Evolutionary conservation across 164 flowering plant species (phyloP).

Genomic region (Annona cherimola): DNA sequence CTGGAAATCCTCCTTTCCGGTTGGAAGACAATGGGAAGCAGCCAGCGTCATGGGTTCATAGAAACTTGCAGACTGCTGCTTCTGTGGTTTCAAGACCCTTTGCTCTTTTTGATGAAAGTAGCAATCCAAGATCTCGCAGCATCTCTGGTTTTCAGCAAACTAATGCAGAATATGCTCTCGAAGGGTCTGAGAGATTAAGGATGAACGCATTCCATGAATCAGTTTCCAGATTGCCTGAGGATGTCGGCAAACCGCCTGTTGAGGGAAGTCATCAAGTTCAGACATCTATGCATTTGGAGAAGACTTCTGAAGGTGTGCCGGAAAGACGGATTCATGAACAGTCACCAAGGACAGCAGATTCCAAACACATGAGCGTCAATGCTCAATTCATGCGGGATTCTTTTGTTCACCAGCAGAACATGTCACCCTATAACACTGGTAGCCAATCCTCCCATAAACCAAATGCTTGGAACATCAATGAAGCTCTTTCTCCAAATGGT

Average conservation of each 20-base stretch:
- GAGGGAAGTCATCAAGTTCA: slow-evolving; percentile 34
- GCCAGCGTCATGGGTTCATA: slow-evolving; percentile 37
- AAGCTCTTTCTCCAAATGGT: slow-evolving; percentile 17
- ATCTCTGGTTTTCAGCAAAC: slow-evolving; percentile 37
- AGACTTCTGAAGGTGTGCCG: slow-evolving; percentile 30
- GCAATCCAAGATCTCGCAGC: slow-evolving; percentile 20
- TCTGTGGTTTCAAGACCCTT: slow-evolving; percentile 41
- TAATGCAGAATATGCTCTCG: slow-evolving; percentile 3
- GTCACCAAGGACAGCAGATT: slow-evolving; percentile 23
- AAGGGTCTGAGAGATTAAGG: slow-evolving; percentile 2
- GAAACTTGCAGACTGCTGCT: slow-evolving; percentile 35
- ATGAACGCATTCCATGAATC: background rate
- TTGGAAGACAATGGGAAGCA: slow-evolving; percentile 34
- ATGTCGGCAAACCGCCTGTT: slow-evolving; percentile 16
- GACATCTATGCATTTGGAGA: slow-evolving; percentile 28
- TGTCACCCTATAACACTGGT: slow-evolving; percentile 18
- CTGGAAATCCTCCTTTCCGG: slow-evolving; percentile 38
- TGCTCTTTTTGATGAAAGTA: slow-evolving; percentile 22
- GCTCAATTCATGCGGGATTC: slow-evolving; percentile 19
- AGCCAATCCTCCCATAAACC: slow-evolving; percentile 16
- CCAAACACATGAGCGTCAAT: slow-evolving; percentile 14
- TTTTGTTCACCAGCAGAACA: slow-evolving; percentile 25
- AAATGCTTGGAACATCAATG: slow-evolving; percentile 24
- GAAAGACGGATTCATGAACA: slow-evolving; percentile 28
- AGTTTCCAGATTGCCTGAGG: background rate